These are phyloP conservation scores for Chlorella ohadii DNA, from an alignment of 139 green algal species.

Conservation along the genomic window DNA sequence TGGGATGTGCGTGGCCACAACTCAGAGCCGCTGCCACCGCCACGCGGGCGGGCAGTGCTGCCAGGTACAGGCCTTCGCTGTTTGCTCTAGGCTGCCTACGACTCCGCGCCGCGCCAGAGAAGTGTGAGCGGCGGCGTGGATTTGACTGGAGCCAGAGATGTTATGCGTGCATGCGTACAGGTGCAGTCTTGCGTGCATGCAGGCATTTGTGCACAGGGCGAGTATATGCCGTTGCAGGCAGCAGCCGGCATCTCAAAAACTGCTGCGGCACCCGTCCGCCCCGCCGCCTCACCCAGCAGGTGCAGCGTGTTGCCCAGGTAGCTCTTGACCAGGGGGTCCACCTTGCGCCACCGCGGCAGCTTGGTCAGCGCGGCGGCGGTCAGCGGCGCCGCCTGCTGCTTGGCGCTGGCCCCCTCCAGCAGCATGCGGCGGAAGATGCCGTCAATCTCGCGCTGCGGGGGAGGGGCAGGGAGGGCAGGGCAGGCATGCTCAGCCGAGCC, in stretches of 20 bases:
- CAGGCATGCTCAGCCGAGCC: no score
- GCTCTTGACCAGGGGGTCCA: slow-evolving; percentile 85
- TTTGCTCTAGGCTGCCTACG: slow-evolving; percentile 32
- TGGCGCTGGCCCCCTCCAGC: slow-evolving; percentile 33
- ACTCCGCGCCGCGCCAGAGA: slow-evolving; percentile 10
- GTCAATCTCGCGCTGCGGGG: slow-evolving; percentile 69
- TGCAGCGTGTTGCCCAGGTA: slow-evolving; percentile 97
- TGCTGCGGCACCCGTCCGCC: no score
- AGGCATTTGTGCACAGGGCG: not conserved
- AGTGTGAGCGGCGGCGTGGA: slow-evolving; percentile 15
- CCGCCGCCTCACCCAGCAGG: slow-evolving; percentile 71
- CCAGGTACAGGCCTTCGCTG: slow-evolving; percentile 15
- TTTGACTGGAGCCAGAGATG: slow-evolving; percentile 25
- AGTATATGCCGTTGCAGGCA: no score
- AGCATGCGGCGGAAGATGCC: slow-evolving; percentile 80
- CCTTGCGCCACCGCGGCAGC: slow-evolving; percentile 69
- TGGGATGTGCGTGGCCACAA: not conserved
- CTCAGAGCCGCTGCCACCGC: slow-evolving; percentile 18
- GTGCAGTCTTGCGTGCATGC: not conserved
- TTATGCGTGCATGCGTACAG: not conserved
- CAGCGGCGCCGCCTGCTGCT: slow-evolving; percentile 6
- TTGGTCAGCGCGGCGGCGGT: not conserved
- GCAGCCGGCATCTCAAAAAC: no score
- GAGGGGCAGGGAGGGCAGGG: no score
- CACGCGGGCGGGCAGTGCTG: not conserved